phyloP scores from a whole-genome alignment of 1,284 basidiomycete species.

The Ceratobasidium sp. region DNA sequence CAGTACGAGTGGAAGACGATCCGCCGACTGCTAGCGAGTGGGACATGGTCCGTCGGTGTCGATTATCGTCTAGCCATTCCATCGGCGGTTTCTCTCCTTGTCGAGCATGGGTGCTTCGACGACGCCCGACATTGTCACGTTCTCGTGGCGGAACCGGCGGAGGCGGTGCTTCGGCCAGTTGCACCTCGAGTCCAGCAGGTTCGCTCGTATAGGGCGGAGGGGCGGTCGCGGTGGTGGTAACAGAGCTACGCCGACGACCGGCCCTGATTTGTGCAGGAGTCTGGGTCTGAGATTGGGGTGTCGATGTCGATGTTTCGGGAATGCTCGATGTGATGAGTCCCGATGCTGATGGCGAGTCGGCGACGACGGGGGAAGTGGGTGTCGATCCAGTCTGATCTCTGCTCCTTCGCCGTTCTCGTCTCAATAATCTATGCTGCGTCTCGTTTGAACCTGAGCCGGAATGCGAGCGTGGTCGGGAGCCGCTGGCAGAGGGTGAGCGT shows the following conservation, averaged over 20 bases:
- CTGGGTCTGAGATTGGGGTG: neutral
- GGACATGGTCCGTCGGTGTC: constrained; percentile 6
- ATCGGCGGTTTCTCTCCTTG: neutral
- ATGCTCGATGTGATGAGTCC: neutral
- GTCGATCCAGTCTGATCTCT: neutral
- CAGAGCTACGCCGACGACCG: constrained; percentile 2
- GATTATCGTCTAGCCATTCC: neutral
- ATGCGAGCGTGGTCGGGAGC: neutral
- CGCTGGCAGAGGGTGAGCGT: neutral
- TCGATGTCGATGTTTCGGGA: neutral
- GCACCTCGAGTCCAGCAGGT: constrained; percentile 7
- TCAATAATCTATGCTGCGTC: neutral
- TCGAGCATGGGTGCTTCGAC: neutral
- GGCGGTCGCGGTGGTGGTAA: neutral
- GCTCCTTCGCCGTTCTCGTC: constrained; percentile 7
- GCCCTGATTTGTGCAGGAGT: neutral
- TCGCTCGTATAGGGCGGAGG: constrained; percentile 22
- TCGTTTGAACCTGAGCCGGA: constrained; percentile 1
- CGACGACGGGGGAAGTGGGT: constrained; percentile 1
- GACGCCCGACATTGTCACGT: neutral
- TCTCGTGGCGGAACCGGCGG: constrained; percentile 21
- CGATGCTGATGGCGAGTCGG: neutral
- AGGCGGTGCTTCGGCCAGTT: constrained; percentile 27
- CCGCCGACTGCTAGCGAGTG: neutral
- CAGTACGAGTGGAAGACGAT: neutral